Evolutionary conservation across 768 basidiomycete species (phyloP).

Genomic region (Strobilomyces echinocephalus): DNA sequence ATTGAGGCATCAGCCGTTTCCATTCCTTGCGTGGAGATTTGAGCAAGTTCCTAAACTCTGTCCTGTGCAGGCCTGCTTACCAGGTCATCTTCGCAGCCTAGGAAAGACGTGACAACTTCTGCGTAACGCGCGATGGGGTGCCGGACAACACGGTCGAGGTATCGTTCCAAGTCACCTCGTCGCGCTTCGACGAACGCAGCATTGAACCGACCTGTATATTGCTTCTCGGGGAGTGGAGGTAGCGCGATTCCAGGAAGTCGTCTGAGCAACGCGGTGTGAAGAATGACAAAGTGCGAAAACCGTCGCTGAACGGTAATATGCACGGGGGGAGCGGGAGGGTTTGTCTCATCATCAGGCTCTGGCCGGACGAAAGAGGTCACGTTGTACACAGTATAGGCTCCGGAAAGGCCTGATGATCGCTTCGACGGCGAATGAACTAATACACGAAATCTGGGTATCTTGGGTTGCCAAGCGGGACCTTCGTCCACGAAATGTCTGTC

Average conservation of each 20-base stretch:
- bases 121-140: constrained; percentile 77
- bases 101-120: constrained; percentile 75
- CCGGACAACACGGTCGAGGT: constrained; percentile 55
- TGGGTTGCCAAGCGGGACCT: constrained; percentile 69
- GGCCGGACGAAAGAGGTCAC: constrained; percentile 52
- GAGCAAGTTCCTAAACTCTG: not conserved
- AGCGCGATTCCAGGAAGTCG: constrained; percentile 73
- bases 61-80: constrained; percentile 40
- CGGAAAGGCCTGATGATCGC: constrained; percentile 57
- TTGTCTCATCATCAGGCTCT: constrained; percentile 15
- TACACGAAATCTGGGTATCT: constrained; percentile 67
- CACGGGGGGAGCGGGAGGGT: constrained; percentile 35
- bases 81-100: constrained; percentile 68
- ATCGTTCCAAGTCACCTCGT: not conserved
- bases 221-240: constrained; percentile 81
- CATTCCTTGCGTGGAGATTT: constrained; percentile 51
- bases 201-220: constrained; percentile 76
- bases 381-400: constrained; percentile 70
- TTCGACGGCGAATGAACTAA: constrained; percentile 81
- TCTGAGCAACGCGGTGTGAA: constrained; percentile 66
- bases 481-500: constrained; percentile 69
- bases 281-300: constrained; percentile 78
- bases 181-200: constrained; percentile 35
- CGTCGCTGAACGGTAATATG: constrained; percentile 74
- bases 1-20: constrained; percentile 57